Evolutionary conservation across 495 filamentous ascomycete species (phyloP), one percentile per base, ranked within the genome.

Genomic region (Penicillium canescens): DNA sequence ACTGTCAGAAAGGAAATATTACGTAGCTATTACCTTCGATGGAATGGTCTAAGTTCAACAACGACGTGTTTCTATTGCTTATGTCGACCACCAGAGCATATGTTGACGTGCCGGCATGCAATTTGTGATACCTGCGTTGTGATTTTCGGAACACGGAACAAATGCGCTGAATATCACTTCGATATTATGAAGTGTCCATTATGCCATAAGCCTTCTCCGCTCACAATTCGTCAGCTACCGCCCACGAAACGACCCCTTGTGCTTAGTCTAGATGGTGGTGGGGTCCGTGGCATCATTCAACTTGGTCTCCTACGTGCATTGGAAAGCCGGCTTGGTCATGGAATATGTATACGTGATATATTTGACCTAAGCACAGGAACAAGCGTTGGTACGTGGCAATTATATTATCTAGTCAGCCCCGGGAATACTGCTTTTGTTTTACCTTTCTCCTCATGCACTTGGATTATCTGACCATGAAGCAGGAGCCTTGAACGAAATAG

Each of bases 191-290:
- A 68, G 70, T 72, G 63, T 40, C 55, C 62, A 1, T 35, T 69
- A 21, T 80, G 76, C 68, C 54, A 63, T 35, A 65, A 78, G 14
- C 50, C 50, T 36, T 65, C 73, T 37, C 76, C 62, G 20, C 23
- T 59, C 18, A 57, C 44, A 0, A 49, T 68, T 12, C 57, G 57
- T n/a, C 52, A 56, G 39, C 54, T 65, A 7, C 82, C 77, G 7
- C 61, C 63, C 11, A 63, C 68, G 21, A 77, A 82, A 10, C 79
- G 81, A 13, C 67, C 74, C 3, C 66, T 83, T 21, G 65, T 85
- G 31, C 72, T 87, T 9, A 75, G 70, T 41, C 66, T 88, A 16
- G 83, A 87, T 60, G 82, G 84, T 0, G 79, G 81, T 11, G 81
- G 81, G 2, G 58, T 80, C 9, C 68, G 79, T 1, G 81, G 77